Base-by-base conservation (phyloP, 108 stramenopile genomes). In the Skeletonema potamos region DNA sequence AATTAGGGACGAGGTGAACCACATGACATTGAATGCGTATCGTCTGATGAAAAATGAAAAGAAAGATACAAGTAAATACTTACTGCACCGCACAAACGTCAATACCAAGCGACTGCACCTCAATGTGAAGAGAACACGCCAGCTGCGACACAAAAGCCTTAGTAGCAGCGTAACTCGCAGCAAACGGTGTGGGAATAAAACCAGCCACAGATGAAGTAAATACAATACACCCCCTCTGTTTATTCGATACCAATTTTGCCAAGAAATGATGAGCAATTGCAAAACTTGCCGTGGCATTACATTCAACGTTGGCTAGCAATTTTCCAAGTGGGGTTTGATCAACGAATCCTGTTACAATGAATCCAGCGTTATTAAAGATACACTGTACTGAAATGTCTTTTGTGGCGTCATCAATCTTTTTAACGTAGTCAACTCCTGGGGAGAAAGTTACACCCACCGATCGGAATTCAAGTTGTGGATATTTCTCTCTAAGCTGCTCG, bases 361-460 rank as follows among this genome's bases (percentile, higher is more conserved):
- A 99, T 12, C 99, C 99, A 41, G 99, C 99, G 82, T 99, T 99
- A 86, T 96, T 97, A 82, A 99, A 99, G 12, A 99, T 68, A 46
- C 95, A 83, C 29, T 86, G 90, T 17, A 98, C 81, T 59, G 84
- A 79, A 39, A 97, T 90, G 70, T 97, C 98, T 54, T 92, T 84
- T 41, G 97, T 98, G 7, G 82, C 95, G 24, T 86, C 82, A 11
- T 75, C 68, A 64, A 99, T 98, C 37, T 80, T 58, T 24, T 84
- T 66, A 74, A 98, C 78, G 83, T 98, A 99, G 56, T 96, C 87
- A 32, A 86, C 84, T 27, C 93, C 94, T 6, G 97, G 97, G 30
- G 91, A 73, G 51, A 99, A 97, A 26, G 73, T 83, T 4, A 84
- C 88, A 17, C 87, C 92, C n/a, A 98, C 98, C 6, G 84, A 79